Conservation (phyloP, 495 filamentous ascomycete genomes). For the Chaetomium fimeti region DNA sequence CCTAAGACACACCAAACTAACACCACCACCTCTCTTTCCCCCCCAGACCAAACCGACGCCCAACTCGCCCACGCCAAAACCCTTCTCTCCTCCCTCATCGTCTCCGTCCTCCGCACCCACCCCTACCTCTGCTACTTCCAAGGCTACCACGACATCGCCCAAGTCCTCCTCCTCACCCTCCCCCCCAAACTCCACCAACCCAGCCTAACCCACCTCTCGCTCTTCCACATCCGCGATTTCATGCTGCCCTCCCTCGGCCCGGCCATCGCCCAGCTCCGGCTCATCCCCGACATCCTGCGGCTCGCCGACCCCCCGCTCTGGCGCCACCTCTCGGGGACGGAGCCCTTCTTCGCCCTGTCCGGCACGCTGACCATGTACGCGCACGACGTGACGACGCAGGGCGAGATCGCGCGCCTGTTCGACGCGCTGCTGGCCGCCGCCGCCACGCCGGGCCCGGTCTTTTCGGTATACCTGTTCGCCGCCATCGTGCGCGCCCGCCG, state of each 20-base stretch:
- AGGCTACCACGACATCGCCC: conserved; percentile 97
- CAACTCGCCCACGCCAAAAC: conserved; percentile 64
- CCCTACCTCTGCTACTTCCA: conserved; percentile 95
- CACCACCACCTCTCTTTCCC: conserved; percentile 10
- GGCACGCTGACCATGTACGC: conserved; percentile 93
- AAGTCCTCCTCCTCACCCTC: conserved; percentile 88
- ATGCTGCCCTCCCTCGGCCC: conserved; percentile 90
- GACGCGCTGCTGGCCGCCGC: conserved; percentile 84
- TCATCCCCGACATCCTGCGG: conserved; percentile 78
- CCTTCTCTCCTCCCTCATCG: conserved; percentile 74
- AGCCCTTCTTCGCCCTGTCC: conserved; percentile 88
- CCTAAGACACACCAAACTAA: neutral
- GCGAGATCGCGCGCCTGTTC: conserved; percentile 83
- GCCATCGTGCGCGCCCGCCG: conserved; percentile 78
- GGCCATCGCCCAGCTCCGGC: conserved; percentile 73
- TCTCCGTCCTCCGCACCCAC: conserved; percentile 69
- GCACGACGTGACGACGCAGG: conserved; percentile 88
- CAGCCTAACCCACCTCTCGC: conserved; percentile 74
- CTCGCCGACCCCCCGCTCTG: conserved; percentile 64
- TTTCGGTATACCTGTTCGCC: conserved; percentile 87
- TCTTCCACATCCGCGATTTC: conserved; percentile 90
- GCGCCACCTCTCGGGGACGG: conserved; percentile 68
- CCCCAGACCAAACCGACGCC: conserved; percentile 49
- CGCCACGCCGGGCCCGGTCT: conserved; percentile 72
- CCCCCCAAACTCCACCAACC: conserved; percentile 46